Conservation (phyloP, 2,329 filamentous ascomycete species). For the Botrytis porri region DNA sequence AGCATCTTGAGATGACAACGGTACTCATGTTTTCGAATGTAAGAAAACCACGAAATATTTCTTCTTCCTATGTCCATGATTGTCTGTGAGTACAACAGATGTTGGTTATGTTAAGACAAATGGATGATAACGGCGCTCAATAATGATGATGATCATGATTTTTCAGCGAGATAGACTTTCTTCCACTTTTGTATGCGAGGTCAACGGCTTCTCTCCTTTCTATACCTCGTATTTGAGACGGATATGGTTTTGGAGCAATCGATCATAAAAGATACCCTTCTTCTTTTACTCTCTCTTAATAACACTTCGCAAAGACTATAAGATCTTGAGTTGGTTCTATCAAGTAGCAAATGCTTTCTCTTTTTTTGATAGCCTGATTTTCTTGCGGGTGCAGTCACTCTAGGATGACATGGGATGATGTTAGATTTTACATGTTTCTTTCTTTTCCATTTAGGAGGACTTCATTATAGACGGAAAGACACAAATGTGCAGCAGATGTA, state of each 20-base stretch:
- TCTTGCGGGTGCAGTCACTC: not conserved
- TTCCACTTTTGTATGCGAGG: not conserved
- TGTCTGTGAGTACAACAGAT: not conserved
- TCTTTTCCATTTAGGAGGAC: not conserved
- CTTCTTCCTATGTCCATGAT: not conserved
- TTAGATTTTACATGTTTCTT: not conserved
- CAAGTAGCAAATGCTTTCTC: not conserved
- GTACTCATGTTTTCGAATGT: slow-evolving; percentile 9
- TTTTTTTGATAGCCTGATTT: slow-evolving; percentile 3
- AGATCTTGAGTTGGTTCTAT: not conserved
- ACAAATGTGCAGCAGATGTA: not conserved
- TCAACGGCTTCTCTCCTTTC: slow-evolving; percentile 2
- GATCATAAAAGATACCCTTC: slow-evolving; percentile 18
- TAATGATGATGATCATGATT: not conserved
- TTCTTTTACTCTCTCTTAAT: slow-evolving; percentile 14
- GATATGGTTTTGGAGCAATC: not conserved
- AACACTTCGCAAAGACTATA: slow-evolving; percentile 5
- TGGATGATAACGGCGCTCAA: slow-evolving; percentile 1
- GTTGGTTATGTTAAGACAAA: slow-evolving; percentile 2
- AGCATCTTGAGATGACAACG: slow-evolving; percentile 10
- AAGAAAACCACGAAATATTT: not conserved
- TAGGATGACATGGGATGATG: not conserved
- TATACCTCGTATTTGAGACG: slow-evolving; percentile 12
- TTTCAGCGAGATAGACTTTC: slow-evolving; percentile 15
- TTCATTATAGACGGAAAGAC: too few relatives aligned